These are phyloP conservation scores for Pichia inconspicua DNA, from an alignment of 1,139 yeast genomes.

Conservation along the genomic window DNA sequence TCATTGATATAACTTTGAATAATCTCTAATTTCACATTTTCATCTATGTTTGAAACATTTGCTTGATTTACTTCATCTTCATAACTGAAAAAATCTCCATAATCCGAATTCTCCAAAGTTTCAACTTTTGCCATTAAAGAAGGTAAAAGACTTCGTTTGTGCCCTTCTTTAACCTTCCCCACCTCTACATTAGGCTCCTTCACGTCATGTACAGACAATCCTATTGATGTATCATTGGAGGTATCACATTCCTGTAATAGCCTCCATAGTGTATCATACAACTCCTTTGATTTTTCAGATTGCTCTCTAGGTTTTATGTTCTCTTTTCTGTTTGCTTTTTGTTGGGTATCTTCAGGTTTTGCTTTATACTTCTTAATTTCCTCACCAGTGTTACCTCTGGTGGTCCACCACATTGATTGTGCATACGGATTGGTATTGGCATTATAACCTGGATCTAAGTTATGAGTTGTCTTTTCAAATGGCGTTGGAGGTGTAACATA, in stretches of 20 bases:
- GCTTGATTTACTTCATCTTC: background rate
- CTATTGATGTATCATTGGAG: background rate
- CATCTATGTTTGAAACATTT: background rate
- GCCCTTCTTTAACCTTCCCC: background rate
- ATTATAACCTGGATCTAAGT: too few species aligned
- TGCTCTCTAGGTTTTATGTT: background rate
- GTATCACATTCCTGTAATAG: background rate
- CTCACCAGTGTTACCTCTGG: constrained; percentile 22
- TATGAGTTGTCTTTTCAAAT: constrained; percentile 3
- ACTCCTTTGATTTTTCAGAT: too few species aligned
- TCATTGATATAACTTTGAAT: background rate
- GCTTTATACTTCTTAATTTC: constrained; percentile 21
- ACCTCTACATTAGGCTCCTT: background rate
- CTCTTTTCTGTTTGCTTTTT: background rate
- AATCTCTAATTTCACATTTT: background rate
- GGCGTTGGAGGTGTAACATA: constrained; percentile 17
- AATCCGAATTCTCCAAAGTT: background rate
- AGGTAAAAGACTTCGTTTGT: constrained; percentile 4
- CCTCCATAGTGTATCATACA: background rate
- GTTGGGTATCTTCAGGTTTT: background rate
- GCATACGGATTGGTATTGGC: constrained; percentile 24
- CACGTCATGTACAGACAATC: background rate
- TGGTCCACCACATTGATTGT: constrained; percentile 24
- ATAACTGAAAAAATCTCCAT: background rate
- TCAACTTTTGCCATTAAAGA: constrained; percentile 6